phyloP scores from a whole-genome alignment of 78 protist genomes.

The Emiliania huxleyi region DNA sequence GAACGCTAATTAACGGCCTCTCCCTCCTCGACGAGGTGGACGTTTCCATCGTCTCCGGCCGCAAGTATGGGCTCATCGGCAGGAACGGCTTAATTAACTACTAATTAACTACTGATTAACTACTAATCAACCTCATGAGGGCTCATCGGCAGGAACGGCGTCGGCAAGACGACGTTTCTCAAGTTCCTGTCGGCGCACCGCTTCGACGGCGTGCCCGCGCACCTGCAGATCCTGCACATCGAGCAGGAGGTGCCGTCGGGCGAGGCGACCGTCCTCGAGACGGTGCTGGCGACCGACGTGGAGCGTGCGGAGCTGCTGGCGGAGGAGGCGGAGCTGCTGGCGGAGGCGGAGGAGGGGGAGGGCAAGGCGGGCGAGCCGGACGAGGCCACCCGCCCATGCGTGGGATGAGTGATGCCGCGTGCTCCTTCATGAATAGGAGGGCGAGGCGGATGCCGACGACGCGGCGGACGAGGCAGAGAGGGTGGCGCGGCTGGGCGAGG shows the following conservation, averaged over 20 bases:
- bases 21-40: no score
- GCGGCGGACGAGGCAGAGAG: no score
- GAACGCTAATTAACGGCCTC: no score
- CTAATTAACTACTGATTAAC: no score
- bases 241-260: conserved; percentile 84
- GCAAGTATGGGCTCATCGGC: conserved; percentile 82
- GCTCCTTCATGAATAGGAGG: no score
- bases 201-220: conserved; percentile 62
- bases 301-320: conserved; percentile 71
- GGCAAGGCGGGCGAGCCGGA: not conserved
- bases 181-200: conserved; percentile 71
- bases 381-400: no score
- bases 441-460: no score
- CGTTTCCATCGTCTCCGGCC: not conserved
- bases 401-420: no score
- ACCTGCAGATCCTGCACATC: conserved; percentile 75
- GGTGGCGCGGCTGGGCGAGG: no score
- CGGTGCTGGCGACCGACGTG: conserved; percentile 76
- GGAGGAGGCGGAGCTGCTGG: conserved; percentile 64
- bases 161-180: conserved; percentile 87
- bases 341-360: not conserved
- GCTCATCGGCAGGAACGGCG: conserved; percentile 88
- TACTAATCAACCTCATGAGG: no score
- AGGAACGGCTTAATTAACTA: no score
- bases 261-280: conserved; percentile 68